Base-by-base conservation (phyloP, 1,284 basidiomycete genomes). In the Trichosporon sp. region DNA sequence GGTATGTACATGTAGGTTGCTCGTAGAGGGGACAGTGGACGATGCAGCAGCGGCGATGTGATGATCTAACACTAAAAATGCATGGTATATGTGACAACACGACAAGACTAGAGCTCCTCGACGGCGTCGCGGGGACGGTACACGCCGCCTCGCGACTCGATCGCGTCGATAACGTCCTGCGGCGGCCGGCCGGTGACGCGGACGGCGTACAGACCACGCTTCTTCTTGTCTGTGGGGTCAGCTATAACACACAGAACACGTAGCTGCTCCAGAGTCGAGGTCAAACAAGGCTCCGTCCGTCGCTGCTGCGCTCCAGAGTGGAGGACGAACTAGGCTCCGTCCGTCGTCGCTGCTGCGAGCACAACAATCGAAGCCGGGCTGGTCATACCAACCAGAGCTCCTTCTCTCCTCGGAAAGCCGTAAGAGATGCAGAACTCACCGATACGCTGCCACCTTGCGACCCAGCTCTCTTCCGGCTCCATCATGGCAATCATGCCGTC, bases 401-500 rank as follows among this genome's bases (percentile, higher is more conserved):
- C 56, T 42, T 32, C 32, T 5, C 9, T 9, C 32, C 32, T 9
- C 32, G 9, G 32, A 23, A 25, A 2, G 60, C 56, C 32, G 27
- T 13, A 51, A 27, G 15, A 27, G 0, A 13, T 13, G 21, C 35
- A 0, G 6, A 13, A 87, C 91, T 75, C 74, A 94, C 93, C 89
- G 75, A 90, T 92, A 78, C 93, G 85, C 81, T 96, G 93, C 93
- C 93, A 96, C 74, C 91, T 87, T 15, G 93, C 92, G 11, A 98
- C 95, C 96, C 96, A 99, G 83, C 93, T 95, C 71, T 89, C 87
- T 75, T 93, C 90, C 1, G 95, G 92, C 76, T 93, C 89, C 67
- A 95, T 89, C 73, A 95, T 89, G 4, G 94, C 89, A 75, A 98
- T 92, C 64, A 94, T 87, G 21, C 97, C 97, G 77, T 98, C 96